Percentiles rank a stretch among this genome's conserved stretches.
These are phyloP conservation scores for Metarhizium robertsii DNA, from an alignment of 2,329 filamentous ascomycete genomes.

Conservation along the genomic window DNA sequence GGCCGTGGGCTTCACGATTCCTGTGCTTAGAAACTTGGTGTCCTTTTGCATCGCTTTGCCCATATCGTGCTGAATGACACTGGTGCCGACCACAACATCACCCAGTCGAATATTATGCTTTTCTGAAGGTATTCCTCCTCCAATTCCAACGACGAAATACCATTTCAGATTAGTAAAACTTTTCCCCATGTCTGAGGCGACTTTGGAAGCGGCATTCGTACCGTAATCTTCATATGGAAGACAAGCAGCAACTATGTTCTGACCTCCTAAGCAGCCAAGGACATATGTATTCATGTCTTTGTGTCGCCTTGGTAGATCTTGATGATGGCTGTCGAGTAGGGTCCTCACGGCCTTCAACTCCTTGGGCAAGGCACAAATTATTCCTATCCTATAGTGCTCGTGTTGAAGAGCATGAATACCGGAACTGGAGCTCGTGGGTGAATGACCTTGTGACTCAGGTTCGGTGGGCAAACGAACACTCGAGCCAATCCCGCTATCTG, in stretches of 20 bases:
- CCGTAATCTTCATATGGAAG: slow-evolving; percentile 10
- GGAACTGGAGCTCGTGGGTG: not conserved
- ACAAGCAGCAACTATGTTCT: slow-evolving; percentile 10
- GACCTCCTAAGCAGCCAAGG: slow-evolving; percentile 6
- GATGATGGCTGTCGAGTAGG: not conserved
- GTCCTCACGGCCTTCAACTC: not conserved
- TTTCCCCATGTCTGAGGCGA: slow-evolving; percentile 6
- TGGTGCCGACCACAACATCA: slow-evolving; percentile 9
- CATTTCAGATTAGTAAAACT: not conserved
- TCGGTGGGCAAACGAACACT: not conserved
- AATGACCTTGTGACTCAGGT: not conserved
- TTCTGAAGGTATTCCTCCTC: slow-evolving; percentile 1
- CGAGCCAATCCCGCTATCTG: not conserved
- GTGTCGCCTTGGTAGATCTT: not conserved
- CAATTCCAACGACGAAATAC: not conserved
- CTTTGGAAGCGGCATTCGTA: slow-evolving; percentile 7
- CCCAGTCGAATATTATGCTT: slow-evolving; percentile 9
- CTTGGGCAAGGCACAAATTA: not conserved
- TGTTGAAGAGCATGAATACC: not conserved
- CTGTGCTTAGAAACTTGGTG: not conserved
- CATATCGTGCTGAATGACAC: slow-evolving; percentile 11
- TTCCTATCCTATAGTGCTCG: not conserved
- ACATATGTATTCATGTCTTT: slow-evolving; percentile 2
- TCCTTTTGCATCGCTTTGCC: slow-evolving; percentile 2
- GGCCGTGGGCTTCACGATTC: not conserved